Base-by-base conservation (phyloP, 176 grass and related monocot species). In the Carex kokanica region DNA sequence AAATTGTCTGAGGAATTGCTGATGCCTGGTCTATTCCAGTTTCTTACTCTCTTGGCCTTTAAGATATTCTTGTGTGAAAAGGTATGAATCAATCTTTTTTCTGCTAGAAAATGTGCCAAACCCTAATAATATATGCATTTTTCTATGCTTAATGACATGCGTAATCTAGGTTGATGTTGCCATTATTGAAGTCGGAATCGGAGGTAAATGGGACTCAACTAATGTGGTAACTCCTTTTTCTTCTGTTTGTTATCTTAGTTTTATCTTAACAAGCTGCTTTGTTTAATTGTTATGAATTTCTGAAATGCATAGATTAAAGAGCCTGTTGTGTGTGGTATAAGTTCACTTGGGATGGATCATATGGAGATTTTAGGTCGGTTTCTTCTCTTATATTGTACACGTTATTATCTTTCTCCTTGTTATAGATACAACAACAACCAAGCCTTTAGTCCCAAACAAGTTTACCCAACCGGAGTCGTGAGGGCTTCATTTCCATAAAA, bases 141-240 rank as follows among this genome's bases (percentile, higher is more conserved):
- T 63, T 82, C 40, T 51, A 66, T 82, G 8, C 56, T 66, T 34
- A 82, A 82, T 82, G 11, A 66, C 25, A 31, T 66, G 40, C 60
- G 45, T 49, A 52, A 17, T 82, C 23, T 82, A 98, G 95, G 92
- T 98, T 60, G 95, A 98, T 84, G 95, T 91, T 84, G 92, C 92
- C 87, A 87, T 98, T 94, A 86, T 98, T 0, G 95, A 98, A 84
- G 95, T 98, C 90, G 95, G 95, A 40, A 79, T 98, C 14, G 95
- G 95, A 87, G 95, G 95, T 55, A 98, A 87, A 82, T 94, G 94
- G 86, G 95, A 98, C 58, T 88, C 95, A 56, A 98, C 95, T 59
- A 98, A 98, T 91, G 90, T 93, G 92, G 95, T 95, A 81, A 82
- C 16, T 52, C 25, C 17, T 45, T 79, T 67, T 49, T 31, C 16